Evolutionary conservation across 768 basidiomycete genomes (phyloP), one percentile per base, ranked within the genome.

Genomic region (Peribolospora kevripleyi): DNA sequence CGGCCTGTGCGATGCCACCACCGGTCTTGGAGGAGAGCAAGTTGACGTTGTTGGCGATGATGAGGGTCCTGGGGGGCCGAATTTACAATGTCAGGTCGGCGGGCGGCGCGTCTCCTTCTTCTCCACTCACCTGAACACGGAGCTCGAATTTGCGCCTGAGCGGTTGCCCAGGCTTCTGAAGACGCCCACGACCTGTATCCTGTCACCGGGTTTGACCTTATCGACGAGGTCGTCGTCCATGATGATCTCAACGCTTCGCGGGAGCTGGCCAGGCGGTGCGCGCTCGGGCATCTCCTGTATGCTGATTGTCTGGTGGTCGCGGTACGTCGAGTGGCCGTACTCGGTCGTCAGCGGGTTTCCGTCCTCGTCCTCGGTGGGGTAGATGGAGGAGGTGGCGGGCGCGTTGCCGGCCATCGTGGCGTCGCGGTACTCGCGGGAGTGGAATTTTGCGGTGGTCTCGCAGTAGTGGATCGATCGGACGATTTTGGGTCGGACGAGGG

Each of bases 221-320:
- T 98, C 93, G 41, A 98, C 93, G 51, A 97, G 71, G 67, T 98
- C 93, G 59, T 93, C 90, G 61, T 93, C 91, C 59, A 95, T 69
- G 48, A 95, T 84, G 53, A 97, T 82, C 67, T 98, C 93, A 42
- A 87, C 88, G 63, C 88, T 90, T 50, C 93, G 76, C 48, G 93
- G 93, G 39, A 98, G 73, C 67, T 95, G 91, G 39, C 93, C 93
- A 48, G 93, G 84, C 37, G 93, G 93, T 10, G 93, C 90, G 36
- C 93, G 79, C 69, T 98, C 93, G 3, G 93, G 93, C 91, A 98
- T 97, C 65, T 98, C 93, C 70, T 98, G 93, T 59, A 98, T 97
- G 67, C 80, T 87, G 65, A 97, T 84, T 60, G 87, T 79, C 68
- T 98, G 93, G 68, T 97, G 86, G 69, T 98, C 93, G 55, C 84